Evolutionary conservation across 2,329 filamentous ascomycete species (phyloP).

Genomic region (Curvularia spicifera): DNA sequence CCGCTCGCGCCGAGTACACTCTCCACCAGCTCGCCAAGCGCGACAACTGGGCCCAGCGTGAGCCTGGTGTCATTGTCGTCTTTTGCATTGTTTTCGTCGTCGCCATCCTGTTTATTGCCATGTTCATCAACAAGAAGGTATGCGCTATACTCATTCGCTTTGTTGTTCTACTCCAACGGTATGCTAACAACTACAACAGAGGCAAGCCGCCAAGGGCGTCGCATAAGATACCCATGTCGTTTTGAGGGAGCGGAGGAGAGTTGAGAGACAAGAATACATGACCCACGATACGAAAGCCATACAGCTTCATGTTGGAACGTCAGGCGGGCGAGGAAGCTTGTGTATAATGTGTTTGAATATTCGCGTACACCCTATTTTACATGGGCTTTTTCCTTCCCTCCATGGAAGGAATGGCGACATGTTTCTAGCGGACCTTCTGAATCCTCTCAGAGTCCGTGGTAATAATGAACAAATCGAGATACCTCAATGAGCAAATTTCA

Average conservation of each 20-base stretch:
- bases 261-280: conserved; percentile 9
- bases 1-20: conserved; percentile 47
- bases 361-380: conserved; percentile 18
- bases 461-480: conserved; percentile 40
- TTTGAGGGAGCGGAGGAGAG: conserved; percentile 3
- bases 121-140: conserved; percentile 59
- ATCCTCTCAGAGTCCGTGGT: conserved; percentile 35
- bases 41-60: conserved; percentile 61
- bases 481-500: conserved; percentile 27
- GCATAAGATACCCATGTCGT: conserved; percentile 26
- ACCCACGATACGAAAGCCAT: conserved; percentile 13
- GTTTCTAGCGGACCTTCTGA: conserved; percentile 31
- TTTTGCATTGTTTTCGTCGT: conserved; percentile 67
- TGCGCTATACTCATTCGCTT: conserved; percentile 10
- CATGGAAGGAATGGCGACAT: conserved; percentile 28
- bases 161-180: not conserved
- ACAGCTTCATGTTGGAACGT: conserved; percentile 10
- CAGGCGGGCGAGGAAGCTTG: conserved; percentile 15
- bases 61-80: conserved; percentile 68
- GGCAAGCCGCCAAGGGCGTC: conserved; percentile 19
- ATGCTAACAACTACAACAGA: conserved; percentile 19
- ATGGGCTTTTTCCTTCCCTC: conserved; percentile 12
- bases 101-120: conserved; percentile 55
- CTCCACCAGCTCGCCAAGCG: conserved; percentile 58
- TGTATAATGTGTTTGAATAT: conserved; percentile 42